A percentile compares a stretch with the other conserved stretches of the same genome.
Conservation (phyloP, 2,329 filamentous ascomycete genomes). For the Neophaeococcomyces mojaviensis region DNA sequence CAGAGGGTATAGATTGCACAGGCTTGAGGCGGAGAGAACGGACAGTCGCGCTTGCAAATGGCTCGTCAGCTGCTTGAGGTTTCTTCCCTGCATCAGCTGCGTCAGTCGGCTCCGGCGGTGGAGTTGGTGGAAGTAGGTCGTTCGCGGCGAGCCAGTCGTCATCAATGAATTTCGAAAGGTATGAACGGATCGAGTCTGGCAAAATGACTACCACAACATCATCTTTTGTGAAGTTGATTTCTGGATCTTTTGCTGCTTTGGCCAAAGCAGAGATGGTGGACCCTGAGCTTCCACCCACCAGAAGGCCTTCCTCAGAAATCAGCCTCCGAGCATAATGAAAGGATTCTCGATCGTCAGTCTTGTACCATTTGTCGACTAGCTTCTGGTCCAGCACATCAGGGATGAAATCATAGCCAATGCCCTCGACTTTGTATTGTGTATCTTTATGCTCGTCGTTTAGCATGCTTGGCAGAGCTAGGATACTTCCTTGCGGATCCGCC, state of each 20-base stretch:
- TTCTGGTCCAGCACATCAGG: constrained; percentile 82
- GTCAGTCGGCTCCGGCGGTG: constrained; percentile 36
- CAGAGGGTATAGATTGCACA: constrained; percentile 71
- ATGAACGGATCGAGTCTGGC: constrained; percentile 94
- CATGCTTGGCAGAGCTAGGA: constrained; percentile 70
- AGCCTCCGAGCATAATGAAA: constrained; percentile 84
- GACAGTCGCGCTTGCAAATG: constrained; percentile 72
- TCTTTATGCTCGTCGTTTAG: constrained; percentile 77
- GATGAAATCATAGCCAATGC: constrained; percentile 97
- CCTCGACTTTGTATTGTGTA: constrained; percentile 92
- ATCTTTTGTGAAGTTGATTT: constrained; percentile 67
- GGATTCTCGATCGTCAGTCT: constrained; percentile 87
- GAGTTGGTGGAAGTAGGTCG: constrained; percentile 66
- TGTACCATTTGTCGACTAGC: constrained; percentile 89
- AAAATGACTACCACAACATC: constrained; percentile 86
- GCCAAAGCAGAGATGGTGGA: constrained; percentile 81
- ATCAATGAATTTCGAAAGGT: constrained; percentile 96
- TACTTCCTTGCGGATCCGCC: constrained; percentile 86
- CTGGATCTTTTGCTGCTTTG: constrained; percentile 57
- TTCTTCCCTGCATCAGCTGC: constrained; percentile 26
- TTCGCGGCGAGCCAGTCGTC: constrained; percentile 99
- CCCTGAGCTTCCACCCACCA: constrained; percentile 89
- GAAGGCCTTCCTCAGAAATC: constrained; percentile 86
- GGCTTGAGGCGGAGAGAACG: constrained; percentile 81
- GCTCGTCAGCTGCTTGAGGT: constrained; percentile 46